phyloP scores from a whole-genome alignment of 2,329 filamentous ascomycete genomes.

The Trichoderma citrinoviride region DNA sequence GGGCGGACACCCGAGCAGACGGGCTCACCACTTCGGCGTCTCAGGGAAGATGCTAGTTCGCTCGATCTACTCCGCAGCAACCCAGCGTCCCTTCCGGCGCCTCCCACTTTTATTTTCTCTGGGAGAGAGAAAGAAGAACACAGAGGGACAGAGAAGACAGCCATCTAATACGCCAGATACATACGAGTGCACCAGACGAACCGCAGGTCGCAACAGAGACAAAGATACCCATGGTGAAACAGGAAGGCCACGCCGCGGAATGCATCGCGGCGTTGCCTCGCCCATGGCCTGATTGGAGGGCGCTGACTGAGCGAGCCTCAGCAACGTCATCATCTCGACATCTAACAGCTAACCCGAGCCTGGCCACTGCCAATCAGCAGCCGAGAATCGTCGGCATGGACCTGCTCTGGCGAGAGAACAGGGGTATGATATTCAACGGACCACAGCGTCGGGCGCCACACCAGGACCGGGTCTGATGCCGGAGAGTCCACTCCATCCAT shows the following conservation, averaged over 20 bases:
- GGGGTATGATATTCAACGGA: constrained; percentile 18
- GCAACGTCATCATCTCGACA: constrained; percentile 22
- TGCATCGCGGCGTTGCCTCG: neutral
- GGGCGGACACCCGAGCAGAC: constrained; percentile 16
- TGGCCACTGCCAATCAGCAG: constrained; percentile 16
- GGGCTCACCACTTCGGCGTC: constrained; percentile 3
- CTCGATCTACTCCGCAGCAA: constrained; percentile 6
- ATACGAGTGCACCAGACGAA: neutral
- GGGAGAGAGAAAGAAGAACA: neutral
- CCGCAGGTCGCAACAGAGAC: constrained; percentile 2
- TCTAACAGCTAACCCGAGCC: constrained; percentile 9
- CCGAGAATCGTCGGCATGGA: constrained; percentile 15
- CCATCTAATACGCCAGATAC: no score
- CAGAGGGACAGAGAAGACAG: no score
- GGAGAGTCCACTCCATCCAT: constrained; percentile 9
- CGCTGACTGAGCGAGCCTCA: constrained; percentile 10
- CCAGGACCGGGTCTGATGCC: constrained; percentile 18
- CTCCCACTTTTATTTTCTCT: neutral
- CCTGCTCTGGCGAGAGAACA: constrained; percentile 7
- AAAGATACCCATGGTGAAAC: neutral
- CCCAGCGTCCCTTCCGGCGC: constrained; percentile 1
- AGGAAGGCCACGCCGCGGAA: constrained; percentile 12
- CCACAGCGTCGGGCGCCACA: constrained; percentile 22
- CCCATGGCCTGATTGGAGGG: constrained; percentile 16
- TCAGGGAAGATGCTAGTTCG: neutral